Conservation (phyloP, 345 rosid species). For the Bretschneidera sinensis region DNA sequence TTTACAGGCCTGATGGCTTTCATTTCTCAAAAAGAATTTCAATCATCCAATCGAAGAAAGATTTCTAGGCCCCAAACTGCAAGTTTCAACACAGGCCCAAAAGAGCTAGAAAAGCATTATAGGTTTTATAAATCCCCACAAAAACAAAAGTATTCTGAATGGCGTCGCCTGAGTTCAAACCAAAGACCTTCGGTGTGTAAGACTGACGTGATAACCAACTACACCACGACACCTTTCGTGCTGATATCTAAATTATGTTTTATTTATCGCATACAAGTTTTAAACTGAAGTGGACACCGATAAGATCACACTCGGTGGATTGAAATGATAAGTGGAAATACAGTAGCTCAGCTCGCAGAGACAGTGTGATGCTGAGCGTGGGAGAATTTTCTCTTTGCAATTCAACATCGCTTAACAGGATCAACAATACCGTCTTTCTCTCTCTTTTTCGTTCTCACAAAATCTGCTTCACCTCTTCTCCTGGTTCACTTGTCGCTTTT, state of each 20-base stretch:
- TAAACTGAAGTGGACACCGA: too few species aligned
- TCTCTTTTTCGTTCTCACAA: slow-evolving; percentile 8
- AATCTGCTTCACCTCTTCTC: background rate
- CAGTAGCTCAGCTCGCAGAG: background rate
- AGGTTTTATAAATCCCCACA: too few species aligned
- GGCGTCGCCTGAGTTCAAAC: slow-evolving; percentile 93
- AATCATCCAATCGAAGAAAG: too few species aligned
- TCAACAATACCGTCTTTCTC: slow-evolving; percentile 1
- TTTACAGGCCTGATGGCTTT: too few species aligned
- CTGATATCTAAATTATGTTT: too few species aligned
- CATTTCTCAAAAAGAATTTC: too few species aligned
- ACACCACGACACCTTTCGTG: slow-evolving; percentile 93
- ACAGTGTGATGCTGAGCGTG: slow-evolving; percentile 14
- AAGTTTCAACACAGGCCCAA: too few species aligned
- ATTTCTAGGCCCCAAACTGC: too few species aligned
- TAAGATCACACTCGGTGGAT: too few species aligned
- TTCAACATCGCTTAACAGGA: slow-evolving; percentile 15
- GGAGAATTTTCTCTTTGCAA: slow-evolving; percentile 26
- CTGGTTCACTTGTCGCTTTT: background rate
- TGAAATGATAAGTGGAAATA: background rate
- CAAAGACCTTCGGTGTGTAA: slow-evolving; percentile 98
- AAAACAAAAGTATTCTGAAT: slow-evolving; percentile 1
- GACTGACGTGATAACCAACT: slow-evolving; percentile 99
- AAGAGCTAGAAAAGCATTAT: too few species aligned
- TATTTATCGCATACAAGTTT: too few species aligned